Evolutionary conservation across 2,329 filamentous ascomycete species (phyloP).

Genomic region (Penicillium sp.): DNA sequence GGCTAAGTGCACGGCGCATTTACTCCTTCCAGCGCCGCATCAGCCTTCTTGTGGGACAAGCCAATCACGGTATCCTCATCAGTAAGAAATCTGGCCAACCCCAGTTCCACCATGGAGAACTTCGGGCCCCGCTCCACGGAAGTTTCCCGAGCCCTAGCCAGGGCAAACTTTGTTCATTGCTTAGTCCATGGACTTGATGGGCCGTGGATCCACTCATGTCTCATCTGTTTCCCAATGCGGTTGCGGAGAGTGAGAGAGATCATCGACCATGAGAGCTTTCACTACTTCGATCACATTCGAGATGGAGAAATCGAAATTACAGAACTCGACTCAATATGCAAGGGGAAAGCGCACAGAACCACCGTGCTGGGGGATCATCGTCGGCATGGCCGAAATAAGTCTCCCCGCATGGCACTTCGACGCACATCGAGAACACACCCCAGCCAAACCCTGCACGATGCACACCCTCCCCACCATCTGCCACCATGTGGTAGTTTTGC

Average conservation of each 20-base stretch:
- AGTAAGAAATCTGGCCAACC: conserved; percentile 1
- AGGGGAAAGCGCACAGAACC: not conserved
- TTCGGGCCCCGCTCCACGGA: conserved; percentile 4
- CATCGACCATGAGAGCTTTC: not conserved
- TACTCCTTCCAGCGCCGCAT: not conserved
- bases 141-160: conserved; percentile 11
- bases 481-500: conserved; percentile 1
- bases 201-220: not conserved
- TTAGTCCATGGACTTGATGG: not conserved
- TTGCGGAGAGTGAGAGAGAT: not conserved
- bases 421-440: not conserved
- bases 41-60: not conserved
- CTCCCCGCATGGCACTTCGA: not conserved
- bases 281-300: not conserved
- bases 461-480: not conserved
- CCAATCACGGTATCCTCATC: conserved; percentile 3
- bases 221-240: not conserved
- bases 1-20: not conserved
- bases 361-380: not conserved
- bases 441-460: not conserved
- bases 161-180: not conserved
- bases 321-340: not conserved
- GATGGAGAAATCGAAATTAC: not conserved
- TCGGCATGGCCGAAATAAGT: not conserved
- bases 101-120: conserved; percentile 1